Percentiles rank a stretch among this genome's conserved stretches.
These are phyloP conservation scores for Pleoardoris graminearum DNA, from an alignment of 2,329 filamentous ascomycete species.

Conservation along the genomic window DNA sequence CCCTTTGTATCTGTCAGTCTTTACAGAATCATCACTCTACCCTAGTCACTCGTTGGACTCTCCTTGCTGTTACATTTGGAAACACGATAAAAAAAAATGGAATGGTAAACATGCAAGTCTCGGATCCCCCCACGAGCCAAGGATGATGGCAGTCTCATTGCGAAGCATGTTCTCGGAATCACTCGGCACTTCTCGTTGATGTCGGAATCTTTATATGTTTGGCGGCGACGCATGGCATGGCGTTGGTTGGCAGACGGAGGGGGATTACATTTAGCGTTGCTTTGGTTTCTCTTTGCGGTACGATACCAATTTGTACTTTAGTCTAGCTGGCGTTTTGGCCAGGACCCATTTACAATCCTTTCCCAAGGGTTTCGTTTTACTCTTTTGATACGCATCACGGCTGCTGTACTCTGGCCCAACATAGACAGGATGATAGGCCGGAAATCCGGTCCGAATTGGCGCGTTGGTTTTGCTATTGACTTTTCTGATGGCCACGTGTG, in stretches of 20 bases:
- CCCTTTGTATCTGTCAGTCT: slow-evolving; percentile 41
- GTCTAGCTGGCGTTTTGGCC: slow-evolving; percentile 20
- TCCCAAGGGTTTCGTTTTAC: slow-evolving; percentile 11
- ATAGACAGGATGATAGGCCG: slow-evolving; percentile 14
- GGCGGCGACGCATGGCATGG: slow-evolving; percentile 23
- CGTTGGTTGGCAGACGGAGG: slow-evolving; percentile 20
- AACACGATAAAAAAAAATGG: slow-evolving; percentile 7
- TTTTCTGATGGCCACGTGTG: no score
- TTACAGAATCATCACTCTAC: slow-evolving; percentile 25
- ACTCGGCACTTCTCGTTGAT: neutral
- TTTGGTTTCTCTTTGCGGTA: slow-evolving; percentile 15
- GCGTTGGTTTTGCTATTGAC: slow-evolving; percentile 3
- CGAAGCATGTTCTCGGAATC: neutral
- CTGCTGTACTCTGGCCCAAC: slow-evolving; percentile 13
- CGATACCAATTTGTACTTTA: slow-evolving; percentile 35
- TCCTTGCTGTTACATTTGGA: slow-evolving; percentile 13
- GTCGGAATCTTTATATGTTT: neutral
- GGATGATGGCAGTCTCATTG: neutral
- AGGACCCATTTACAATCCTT: slow-evolving; percentile 5
- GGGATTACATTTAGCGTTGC: slow-evolving; percentile 6
- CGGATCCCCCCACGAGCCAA: slow-evolving; percentile 5
- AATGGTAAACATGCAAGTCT: slow-evolving; percentile 19
- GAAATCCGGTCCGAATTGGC: neutral
- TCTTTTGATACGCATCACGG: slow-evolving; percentile 6
- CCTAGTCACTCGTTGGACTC: slow-evolving; percentile 15